Percentiles rank a stretch among this genome's conserved stretches.
Conservation (phyloP, 2,329 filamentous ascomycete genomes). For the Hypoxylon sp. region DNA sequence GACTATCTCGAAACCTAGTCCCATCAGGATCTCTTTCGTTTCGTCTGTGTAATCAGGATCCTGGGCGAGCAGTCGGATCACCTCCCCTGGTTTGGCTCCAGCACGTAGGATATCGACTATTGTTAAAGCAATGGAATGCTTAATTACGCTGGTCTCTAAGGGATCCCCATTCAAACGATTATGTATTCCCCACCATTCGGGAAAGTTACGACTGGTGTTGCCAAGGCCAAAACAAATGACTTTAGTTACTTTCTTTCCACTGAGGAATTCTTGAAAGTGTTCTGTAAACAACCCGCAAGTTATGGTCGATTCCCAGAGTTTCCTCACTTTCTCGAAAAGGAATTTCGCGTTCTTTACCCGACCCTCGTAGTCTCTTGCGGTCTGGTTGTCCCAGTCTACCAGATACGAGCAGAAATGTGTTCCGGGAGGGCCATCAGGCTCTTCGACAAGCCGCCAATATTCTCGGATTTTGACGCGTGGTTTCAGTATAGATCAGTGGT, state of each 20-base stretch:
- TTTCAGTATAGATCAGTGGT: not conserved
- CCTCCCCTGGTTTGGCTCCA: not conserved
- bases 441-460: slow-evolving; percentile 1
- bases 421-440: not conserved
- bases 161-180: not conserved
- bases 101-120: not conserved
- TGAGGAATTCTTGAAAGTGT: not conserved
- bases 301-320: not conserved
- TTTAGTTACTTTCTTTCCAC: not conserved
- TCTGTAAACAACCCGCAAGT: not conserved
- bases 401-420: not conserved
- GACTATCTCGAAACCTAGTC: not conserved
- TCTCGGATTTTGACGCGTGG: not conserved
- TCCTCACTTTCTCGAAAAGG: not conserved
- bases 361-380: not conserved
- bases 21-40: not conserved
- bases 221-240: not conserved
- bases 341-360: not conserved
- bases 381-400: not conserved
- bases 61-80: not conserved
- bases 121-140: not conserved
- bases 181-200: slow-evolving; percentile 1
- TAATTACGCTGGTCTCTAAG: not conserved
- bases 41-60: not conserved
- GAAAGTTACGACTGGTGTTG: not conserved